Conservation (phyloP, 78 protist species). For the Dictyostelium capitatum region DNA sequence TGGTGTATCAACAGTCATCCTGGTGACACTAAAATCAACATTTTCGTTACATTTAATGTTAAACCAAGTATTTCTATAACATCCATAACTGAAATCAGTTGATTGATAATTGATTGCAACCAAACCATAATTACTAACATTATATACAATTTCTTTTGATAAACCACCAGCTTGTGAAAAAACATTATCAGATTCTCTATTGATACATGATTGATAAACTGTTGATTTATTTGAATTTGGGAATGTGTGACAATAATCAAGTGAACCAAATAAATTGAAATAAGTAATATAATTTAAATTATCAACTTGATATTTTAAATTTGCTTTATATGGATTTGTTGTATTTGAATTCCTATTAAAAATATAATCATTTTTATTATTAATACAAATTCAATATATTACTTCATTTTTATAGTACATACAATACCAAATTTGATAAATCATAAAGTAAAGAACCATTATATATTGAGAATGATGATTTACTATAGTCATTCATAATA, state of each 20-base stretch:
- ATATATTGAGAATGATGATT: no score
- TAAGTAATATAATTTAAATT: neutral
- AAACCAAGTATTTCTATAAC: neutral
- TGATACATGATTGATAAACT: neutral
- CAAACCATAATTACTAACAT: neutral
- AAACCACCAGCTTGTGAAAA: neutral
- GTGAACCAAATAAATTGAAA: neutral
- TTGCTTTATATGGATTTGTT: neutral
- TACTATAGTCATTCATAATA: no score
- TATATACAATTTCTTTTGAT: neutral
- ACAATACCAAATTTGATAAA: neutral
- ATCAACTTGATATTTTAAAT: neutral
- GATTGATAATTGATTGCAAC: neutral
- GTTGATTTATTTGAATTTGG: neutral
- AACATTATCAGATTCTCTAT: neutral
- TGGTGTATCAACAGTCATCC: neutral
- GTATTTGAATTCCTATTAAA: neutral
- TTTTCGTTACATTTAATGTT: neutral
- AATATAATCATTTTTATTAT: neutral
- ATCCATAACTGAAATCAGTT: neutral
- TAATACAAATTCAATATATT: no score
- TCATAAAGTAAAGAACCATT: neutral
- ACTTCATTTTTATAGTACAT: neutral
- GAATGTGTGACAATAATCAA: neutral
- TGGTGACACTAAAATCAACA: neutral